Conservation (phyloP, 805 yeast species). For the Metschnikowia reukaufii region DNA sequence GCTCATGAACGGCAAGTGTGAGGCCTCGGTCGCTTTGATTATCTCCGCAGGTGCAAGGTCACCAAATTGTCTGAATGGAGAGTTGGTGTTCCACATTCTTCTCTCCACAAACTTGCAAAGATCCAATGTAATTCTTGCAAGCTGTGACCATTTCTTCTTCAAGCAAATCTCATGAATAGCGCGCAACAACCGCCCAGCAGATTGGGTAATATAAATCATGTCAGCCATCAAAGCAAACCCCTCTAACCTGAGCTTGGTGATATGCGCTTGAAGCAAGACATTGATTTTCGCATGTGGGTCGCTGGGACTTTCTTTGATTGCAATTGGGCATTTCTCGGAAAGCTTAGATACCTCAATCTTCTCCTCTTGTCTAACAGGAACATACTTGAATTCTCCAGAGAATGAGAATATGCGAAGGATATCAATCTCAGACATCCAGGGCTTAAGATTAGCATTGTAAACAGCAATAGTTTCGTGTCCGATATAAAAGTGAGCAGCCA, state of each 20-base stretch:
- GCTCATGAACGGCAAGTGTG: conserved; percentile 79
- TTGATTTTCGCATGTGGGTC: conserved; percentile 79
- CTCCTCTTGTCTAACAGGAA: conserved; percentile 88
- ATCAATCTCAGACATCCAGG: conserved; percentile 69
- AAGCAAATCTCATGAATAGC: conserved; percentile 81
- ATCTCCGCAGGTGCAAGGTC: conserved; percentile 67
- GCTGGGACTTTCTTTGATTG: conserved; percentile 68
- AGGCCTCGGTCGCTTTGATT: conserved; percentile 71
- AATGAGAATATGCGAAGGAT: conserved; percentile 71
- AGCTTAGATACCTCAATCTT: conserved; percentile 67
- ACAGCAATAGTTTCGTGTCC: conserved; percentile 67
- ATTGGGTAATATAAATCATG: conserved; percentile 89
- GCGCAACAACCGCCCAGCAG: conserved; percentile 84
- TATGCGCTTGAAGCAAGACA: conserved; percentile 78
- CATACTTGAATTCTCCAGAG: conserved; percentile 81
- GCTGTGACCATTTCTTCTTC: conserved; percentile 66
- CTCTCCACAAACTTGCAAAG: conserved; percentile 78
- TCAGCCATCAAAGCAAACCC: conserved; percentile 93
- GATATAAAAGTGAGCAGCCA: conserved; percentile 86
- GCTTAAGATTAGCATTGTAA: conserved; percentile 62
- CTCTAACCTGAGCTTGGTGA: conserved; percentile 71
- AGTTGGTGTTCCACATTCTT: conserved; percentile 79
- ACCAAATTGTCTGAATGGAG: conserved; percentile 83
- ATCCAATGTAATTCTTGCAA: conserved; percentile 57
- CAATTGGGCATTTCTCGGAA: conserved; percentile 77